These are phyloP conservation scores for Solanum pimpinellifolium DNA, from an alignment of 257 asterid species.

Conservation along the genomic window DNA sequence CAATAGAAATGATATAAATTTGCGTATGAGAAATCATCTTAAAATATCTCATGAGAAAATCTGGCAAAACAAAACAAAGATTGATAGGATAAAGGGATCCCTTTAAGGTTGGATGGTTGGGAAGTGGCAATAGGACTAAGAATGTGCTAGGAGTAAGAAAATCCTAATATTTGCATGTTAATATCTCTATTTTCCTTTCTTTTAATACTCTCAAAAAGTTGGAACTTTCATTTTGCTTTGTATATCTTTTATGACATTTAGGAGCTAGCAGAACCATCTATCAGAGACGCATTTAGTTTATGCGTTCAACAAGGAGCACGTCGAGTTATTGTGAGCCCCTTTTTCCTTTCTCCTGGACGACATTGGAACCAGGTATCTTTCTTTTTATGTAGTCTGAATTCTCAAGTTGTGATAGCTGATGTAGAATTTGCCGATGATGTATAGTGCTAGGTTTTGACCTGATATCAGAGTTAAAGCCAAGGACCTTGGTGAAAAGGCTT, in stretches of 20 bases:
- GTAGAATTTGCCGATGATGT: not conserved
- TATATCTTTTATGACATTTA: slow-evolving; percentile 7
- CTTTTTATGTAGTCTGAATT: not conserved
- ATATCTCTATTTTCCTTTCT: not conserved
- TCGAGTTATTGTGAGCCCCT: slow-evolving; percentile 86
- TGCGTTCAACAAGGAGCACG: slow-evolving; percentile 83
- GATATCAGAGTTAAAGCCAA: not conserved
- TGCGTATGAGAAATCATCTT: not conserved
- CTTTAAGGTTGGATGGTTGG: not conserved
- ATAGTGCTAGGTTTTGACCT: not conserved
- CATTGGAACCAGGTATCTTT: slow-evolving; percentile 79
- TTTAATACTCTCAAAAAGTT: not conserved
- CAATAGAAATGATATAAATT: not conserved
- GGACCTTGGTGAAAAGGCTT: not conserved
- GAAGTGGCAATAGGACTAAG: not conserved
- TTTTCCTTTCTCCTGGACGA: slow-evolving; percentile 92
- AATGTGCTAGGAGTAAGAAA: not conserved
- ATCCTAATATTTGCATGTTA: not conserved
- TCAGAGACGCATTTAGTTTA: slow-evolving; percentile 62
- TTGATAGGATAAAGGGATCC: not conserved
- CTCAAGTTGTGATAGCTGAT: not conserved
- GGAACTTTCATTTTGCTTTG: not conserved
- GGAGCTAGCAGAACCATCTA: slow-evolving; percentile 97
- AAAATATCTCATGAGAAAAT: not conserved
- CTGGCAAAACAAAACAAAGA: not conserved